Conservation (phyloP, 345 rosid genomes). For the Camelina neglecta region DNA sequence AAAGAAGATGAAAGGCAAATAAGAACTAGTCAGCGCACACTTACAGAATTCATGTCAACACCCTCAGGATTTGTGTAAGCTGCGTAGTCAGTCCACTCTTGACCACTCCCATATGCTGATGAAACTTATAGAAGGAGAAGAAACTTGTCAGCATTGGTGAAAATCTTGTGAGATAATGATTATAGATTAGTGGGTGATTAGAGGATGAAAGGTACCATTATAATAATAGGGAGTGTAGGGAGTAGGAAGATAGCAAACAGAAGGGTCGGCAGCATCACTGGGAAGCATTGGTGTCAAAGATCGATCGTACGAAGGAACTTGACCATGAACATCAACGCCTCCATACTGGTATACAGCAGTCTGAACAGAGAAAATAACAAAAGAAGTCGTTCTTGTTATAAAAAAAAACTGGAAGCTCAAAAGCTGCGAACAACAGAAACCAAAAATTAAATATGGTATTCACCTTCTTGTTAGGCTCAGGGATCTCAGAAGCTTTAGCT, state of each 20-base stretch:
- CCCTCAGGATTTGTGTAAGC: slow-evolving; percentile 65
- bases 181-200: not conserved
- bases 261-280: slow-evolving; percentile 62
- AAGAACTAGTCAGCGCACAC: slow-evolving; percentile 31
- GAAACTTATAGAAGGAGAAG: not conserved
- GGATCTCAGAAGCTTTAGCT: slow-evolving; percentile 64
- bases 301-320: slow-evolving; percentile 65
- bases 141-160: slow-evolving; percentile 10
- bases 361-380: slow-evolving; percentile 42
- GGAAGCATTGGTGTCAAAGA: slow-evolving; percentile 62
- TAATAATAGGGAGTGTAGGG: slow-evolving; percentile 68
- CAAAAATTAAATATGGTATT: not conserved
- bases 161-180: not conserved
- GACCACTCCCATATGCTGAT: slow-evolving; percentile 54
- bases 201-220: slow-evolving; percentile 46
- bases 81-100: slow-evolving; percentile 76
- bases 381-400: not conserved
- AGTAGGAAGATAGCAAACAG: slow-evolving; percentile 67
- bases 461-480: slow-evolving; percentile 83
- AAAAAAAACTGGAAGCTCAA: not conserved
- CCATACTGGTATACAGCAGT: slow-evolving; percentile 70
- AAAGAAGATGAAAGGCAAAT: not conserved
- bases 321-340: slow-evolving; percentile 63
- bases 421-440: not conserved
- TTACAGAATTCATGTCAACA: slow-evolving; percentile 71